Evolutionary conservation across 768 basidiomycete genomes (phyloP).

Genomic region (Lactarius quietus): DNA sequence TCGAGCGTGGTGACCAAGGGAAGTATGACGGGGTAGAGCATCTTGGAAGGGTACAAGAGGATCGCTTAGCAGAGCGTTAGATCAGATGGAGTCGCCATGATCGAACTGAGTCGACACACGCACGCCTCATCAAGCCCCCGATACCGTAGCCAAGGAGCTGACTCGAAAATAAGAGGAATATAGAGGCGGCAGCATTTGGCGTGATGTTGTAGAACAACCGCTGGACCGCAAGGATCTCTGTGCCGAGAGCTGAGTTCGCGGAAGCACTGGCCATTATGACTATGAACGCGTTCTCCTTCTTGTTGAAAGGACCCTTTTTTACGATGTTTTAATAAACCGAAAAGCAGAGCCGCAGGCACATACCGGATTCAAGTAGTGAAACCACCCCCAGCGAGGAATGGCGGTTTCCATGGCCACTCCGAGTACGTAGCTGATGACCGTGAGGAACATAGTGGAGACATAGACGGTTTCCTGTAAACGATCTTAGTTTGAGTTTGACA

Average conservation of each 20-base stretch:
- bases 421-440: conserved; percentile 48
- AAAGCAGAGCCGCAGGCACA: conserved; percentile 21
- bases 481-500: not conserved
- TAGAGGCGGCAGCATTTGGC: conserved; percentile 43
- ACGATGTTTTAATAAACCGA: conserved; percentile 5
- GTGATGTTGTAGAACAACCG: conserved; percentile 43
- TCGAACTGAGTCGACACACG: conserved; percentile 21
- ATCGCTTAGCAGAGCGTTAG: conserved; percentile 33
- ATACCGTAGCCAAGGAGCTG: conserved; percentile 49
- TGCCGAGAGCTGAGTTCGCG: conserved; percentile 50
- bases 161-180: conserved; percentile 40
- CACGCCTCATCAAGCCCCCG: conserved; percentile 49
- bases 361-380: conserved; percentile 52
- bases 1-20: conserved; percentile 50
- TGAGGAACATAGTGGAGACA: conserved; percentile 53
- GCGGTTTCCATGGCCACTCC: conserved; percentile 44
- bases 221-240: conserved; percentile 53
- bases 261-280: conserved; percentile 57
- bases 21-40: conserved; percentile 46
- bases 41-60: conserved; percentile 50
- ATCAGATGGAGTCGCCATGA: not conserved
- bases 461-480: conserved; percentile 44
- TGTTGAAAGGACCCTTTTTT: conserved; percentile 52
- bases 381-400: conserved; percentile 43
- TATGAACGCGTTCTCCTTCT: conserved; percentile 56